Base-by-base conservation (phyloP, 495 filamentous ascomycete species). In the Penicillium egyptiacum region DNA sequence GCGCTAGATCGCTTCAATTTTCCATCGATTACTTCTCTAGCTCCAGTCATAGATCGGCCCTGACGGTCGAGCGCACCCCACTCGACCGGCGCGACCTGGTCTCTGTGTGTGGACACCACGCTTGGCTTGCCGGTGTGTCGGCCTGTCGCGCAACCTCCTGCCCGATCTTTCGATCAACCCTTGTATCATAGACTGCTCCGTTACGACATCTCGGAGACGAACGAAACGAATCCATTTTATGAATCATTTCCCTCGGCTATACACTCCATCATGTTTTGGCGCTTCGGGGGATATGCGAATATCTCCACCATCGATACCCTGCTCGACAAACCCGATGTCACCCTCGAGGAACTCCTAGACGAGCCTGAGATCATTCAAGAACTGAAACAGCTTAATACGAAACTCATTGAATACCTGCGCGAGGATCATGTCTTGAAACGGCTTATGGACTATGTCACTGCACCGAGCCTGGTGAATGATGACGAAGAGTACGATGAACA, bases 271-370 rank as follows among this genome's bases (percentile, higher is more conserved):
- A 97, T 97, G 92, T 97, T 97, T 74, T 97, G 92, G 92, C 86
- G 92, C 73, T 97, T 97, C 78, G 92, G 95, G 79, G 92, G 92
- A 71, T 98, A 98, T 82, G 90, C 93, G 74, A 96, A 89, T 80
- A 87, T 96, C 77, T 96, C 93, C 65, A 88, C 91, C 63, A 88
- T 98, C 72, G 95, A 98, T 75, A 91, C 85, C 63, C 88, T 98
- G 63, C 91, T 99, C 64, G 94, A 98, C 60, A 96, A 96, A 75
- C 86, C 89, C 60, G 88, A 96, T 74, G 89, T 96, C 67, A 89
- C 88, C 43, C 87, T 98, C 50, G 94, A 99, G 70, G 94, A 99
- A 69, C 80, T 99, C 45, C 83, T 99, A 58, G 91, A 98, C 70
- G 94, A 98, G 80, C 86, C 88, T 62, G 95, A 98, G 73, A 75